These are phyloP conservation scores for Aspergillus mulundensis DNA, from an alignment of 495 filamentous ascomycete genomes.

Conservation along the genomic window DNA sequence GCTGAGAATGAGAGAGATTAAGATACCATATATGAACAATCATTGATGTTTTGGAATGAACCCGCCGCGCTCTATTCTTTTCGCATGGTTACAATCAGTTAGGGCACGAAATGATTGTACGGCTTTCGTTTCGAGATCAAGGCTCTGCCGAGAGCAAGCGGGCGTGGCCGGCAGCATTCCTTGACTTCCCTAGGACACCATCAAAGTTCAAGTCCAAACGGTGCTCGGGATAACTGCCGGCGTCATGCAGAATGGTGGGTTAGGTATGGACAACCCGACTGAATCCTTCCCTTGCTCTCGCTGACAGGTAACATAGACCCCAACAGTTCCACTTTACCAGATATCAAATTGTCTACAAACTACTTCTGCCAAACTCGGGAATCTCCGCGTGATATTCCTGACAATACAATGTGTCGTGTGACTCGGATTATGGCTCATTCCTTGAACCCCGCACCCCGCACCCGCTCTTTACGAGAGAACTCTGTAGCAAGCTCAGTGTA, in stretches of 20 bases:
- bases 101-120: not conserved
- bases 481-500: not conserved
- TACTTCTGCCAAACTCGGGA: not conserved
- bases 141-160: constrained; percentile 1
- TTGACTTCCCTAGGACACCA: not conserved
- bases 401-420: constrained; percentile 10
- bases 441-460: not conserved
- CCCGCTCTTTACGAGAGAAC: not conserved
- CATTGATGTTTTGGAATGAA: constrained; percentile 4
- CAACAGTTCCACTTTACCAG: constrained; percentile 6
- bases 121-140: not conserved
- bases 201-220: not conserved
- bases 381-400: constrained; percentile 10
- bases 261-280: constrained; percentile 22
- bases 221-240: constrained; percentile 23
- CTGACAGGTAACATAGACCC: constrained; percentile 9
- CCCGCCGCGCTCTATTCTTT: not conserved
- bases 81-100: not conserved
- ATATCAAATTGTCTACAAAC: constrained; percentile 6
- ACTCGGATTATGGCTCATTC: constrained; percentile 2
- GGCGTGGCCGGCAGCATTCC: constrained; percentile 20
- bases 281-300: not conserved
- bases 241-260: constrained; percentile 27
- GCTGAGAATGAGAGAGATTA: constrained; percentile 39
- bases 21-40: constrained; percentile 1